Conservation (phyloP, 495 filamentous ascomycete genomes). For the Penicilliopsis zonata region DNA sequence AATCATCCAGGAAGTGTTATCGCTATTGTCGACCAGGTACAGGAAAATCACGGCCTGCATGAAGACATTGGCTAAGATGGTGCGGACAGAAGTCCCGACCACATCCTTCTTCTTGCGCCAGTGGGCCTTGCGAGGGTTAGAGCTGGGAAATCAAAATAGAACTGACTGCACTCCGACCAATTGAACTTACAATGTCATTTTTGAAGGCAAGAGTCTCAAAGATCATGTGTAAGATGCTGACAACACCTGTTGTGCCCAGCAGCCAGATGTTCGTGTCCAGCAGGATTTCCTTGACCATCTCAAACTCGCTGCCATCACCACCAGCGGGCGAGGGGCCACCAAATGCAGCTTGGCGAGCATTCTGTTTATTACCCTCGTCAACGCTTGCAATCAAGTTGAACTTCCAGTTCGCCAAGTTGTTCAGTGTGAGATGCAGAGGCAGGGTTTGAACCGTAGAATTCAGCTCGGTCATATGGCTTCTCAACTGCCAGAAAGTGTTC, state of each 20-base stretch:
- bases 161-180: background rate
- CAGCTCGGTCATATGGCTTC: conserved; percentile 76
- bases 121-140: conserved; percentile 45
- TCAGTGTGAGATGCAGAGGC: conserved; percentile 73
- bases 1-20: conserved; percentile 98
- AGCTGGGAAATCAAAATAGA: background rate
- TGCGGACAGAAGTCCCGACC: conserved; percentile 87
- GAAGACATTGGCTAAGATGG: conserved; percentile 93
- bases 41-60: conserved; percentile 97
- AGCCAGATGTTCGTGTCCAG: conserved; percentile 91
- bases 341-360: conserved; percentile 53
- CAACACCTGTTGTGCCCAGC: conserved; percentile 68
- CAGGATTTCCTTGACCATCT: conserved; percentile 89
- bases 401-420: conserved; percentile 81
- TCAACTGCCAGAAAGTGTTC: conserved; percentile 97
- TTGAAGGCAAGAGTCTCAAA: conserved; percentile 97
- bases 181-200: conserved; percentile 63
- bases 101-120: conserved; percentile 99
- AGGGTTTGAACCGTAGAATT: conserved; percentile 83
- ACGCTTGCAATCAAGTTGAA: conserved; percentile 74
- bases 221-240: conserved; percentile 82
- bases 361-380: conserved; percentile 77
- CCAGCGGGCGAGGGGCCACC: conserved; percentile 53
- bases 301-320: conserved; percentile 73
- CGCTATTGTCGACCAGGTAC: conserved; percentile 95